Percentiles rank a stretch among this genome's conserved stretches.
These are phyloP conservation scores for Periconia sp. DNA, from an alignment of 2,329 filamentous ascomycete genomes.

Conservation along the genomic window DNA sequence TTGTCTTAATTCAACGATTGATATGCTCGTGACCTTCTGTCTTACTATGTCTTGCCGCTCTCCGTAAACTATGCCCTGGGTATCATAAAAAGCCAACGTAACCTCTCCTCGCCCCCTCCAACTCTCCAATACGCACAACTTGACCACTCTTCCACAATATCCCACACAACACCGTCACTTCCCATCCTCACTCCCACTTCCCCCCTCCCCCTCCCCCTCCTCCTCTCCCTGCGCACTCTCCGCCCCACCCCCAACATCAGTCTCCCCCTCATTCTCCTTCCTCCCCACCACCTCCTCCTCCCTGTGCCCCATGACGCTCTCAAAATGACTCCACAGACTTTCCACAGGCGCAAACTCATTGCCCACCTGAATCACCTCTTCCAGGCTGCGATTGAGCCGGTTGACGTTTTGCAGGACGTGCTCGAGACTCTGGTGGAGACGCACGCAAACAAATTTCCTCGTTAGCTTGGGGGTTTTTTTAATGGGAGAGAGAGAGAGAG, in stretches of 20 bases:
- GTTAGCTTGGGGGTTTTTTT: constrained; percentile 2
- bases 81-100: constrained; percentile 5
- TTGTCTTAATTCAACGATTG: constrained; percentile 3
- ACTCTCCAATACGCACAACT: constrained; percentile 1
- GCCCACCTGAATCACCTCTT: constrained; percentile 90
- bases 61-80: too few species aligned
- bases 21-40: not conserved
- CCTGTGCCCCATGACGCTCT: constrained; percentile 87
- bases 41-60: too few species aligned
- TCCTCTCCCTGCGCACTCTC: constrained; percentile 16
- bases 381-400: constrained; percentile 88
- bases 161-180: too few species aligned
- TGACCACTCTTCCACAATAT: too few species aligned
- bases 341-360: constrained; percentile 98
- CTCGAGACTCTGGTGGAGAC: constrained; percentile 68
- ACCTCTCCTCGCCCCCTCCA: not conserved
- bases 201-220: constrained; percentile 6
- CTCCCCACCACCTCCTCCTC: constrained; percentile 35
- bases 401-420: constrained; percentile 96
- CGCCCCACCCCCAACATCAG: constrained; percentile 16
- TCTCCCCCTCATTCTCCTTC: constrained; percentile 13
- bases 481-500: constrained; percentile 37
- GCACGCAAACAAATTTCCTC: not conserved
- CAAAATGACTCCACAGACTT: constrained; percentile 95
- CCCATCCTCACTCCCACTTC: constrained; percentile 17